These are phyloP conservation scores for Agarophyton chilense DNA, from an alignment of 23 red algal species.

Conservation along the genomic window DNA sequence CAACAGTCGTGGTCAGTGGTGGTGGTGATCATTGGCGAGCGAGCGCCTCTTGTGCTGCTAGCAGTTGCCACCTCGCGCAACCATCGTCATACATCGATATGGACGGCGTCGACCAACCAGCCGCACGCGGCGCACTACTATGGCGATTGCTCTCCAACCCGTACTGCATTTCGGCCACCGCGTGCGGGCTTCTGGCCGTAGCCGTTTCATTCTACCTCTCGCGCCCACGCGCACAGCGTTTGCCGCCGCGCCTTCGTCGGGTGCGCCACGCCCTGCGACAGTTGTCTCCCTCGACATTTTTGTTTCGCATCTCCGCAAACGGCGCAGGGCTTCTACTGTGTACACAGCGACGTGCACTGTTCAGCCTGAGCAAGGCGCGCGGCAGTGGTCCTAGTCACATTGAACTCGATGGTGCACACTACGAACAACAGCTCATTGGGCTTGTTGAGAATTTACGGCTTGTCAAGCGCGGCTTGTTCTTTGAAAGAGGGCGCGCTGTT, in stretches of 20 bases:
- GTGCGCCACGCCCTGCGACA: background rate
- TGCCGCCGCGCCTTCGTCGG: slow-evolving; percentile 1
- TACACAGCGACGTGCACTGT: background rate
- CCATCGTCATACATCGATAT: background rate
- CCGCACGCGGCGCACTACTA: slow-evolving; percentile 3
- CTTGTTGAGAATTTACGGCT: background rate
- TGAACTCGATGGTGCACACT: background rate
- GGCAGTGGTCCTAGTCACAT: background rate
- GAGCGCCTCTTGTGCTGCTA: too few species aligned
- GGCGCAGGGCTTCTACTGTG: background rate
- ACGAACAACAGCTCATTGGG: background rate
- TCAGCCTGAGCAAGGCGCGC: background rate
- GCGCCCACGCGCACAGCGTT: background rate
- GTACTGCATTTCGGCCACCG: slow-evolving; percentile 19
- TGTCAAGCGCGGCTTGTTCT: slow-evolving; percentile 33
- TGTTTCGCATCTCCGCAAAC: background rate
- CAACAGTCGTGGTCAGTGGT: too few species aligned
- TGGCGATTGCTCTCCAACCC: slow-evolving; percentile 14
- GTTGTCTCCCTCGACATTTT: background rate
- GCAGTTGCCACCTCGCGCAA: background rate
- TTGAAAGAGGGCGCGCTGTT: slow-evolving; percentile 22
- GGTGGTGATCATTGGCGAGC: too few species aligned
- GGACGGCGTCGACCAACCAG: background rate
- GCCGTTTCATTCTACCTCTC: slow-evolving; percentile 15
- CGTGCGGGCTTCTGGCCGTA: slow-evolving; percentile 3